phyloP scores from a whole-genome alignment of 805 yeast species.

The Cyberlindnera mycetangii region DNA sequence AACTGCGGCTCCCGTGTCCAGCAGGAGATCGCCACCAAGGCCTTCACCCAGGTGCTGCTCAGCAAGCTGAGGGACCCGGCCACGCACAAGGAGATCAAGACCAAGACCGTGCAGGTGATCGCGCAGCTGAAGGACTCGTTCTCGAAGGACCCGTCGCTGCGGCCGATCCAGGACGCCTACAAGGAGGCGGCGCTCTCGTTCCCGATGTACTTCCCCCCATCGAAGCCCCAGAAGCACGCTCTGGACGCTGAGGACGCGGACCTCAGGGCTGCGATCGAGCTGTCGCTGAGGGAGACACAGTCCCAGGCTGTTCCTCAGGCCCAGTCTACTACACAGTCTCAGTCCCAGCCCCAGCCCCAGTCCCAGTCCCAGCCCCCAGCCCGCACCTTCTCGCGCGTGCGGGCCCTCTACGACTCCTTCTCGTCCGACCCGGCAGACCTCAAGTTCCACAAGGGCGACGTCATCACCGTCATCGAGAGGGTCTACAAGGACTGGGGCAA shows the following conservation, averaged over 20 bases:
- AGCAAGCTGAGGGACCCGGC: conserved; percentile 49
- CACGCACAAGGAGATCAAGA: conserved; percentile 67
- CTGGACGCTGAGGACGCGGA: conserved; percentile 73
- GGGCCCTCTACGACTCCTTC: conserved; percentile 79
- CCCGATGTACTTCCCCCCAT: conserved; percentile 44
- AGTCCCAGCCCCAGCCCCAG: conserved; percentile 5
- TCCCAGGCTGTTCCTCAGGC: background rate
- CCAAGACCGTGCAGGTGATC: conserved; percentile 61
- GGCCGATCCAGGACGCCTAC: conserved; percentile 63
- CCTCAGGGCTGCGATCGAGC: conserved; percentile 66
- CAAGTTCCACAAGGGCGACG: conserved; percentile 82
- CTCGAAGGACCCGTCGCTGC: conserved; percentile 70
- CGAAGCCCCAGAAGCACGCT: conserved; percentile 55
- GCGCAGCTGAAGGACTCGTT: conserved; percentile 65
- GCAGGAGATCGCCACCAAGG: conserved; percentile 56
- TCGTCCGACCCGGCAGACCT: conserved; percentile 84
- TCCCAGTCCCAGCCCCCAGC: conserved; percentile 7
- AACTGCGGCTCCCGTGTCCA: conserved; percentile 73
- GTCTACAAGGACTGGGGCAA: conserved; percentile 96
- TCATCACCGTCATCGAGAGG: conserved; percentile 80
- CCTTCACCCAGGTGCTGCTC: conserved; percentile 46
- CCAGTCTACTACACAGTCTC: too few species aligned
- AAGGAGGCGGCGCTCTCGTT: conserved; percentile 42
- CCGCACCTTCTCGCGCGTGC: conserved; percentile 57
- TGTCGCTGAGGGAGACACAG: conserved; percentile 47